Base-by-base conservation (phyloP, 2,329 filamentous ascomycete species). In the Aspergillus pseudoviridinutans region DNA sequence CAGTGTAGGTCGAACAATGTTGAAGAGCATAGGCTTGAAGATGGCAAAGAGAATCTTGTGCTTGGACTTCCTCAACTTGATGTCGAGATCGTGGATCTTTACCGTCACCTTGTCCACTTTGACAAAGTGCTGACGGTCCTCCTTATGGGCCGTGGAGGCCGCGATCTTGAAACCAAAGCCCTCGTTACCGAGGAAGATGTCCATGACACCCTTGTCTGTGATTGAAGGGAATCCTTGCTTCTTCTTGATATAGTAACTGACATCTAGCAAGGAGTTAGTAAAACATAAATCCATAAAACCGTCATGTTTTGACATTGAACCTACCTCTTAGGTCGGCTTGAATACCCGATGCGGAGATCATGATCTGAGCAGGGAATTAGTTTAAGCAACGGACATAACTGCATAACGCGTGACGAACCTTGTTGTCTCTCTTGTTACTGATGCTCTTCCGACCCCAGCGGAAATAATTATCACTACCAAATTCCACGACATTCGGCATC, bases 101-200 rank as follows among this genome's bases (percentile, higher is more conserved):
- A 96, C 90, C 44, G 89, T 82, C 3, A 96, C 89, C 74, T 89
- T 92, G 70, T 96, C 91, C 59, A 97, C 84, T 84, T 96, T 97
- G 84, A 97, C 93, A 78, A 96, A 94, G 74, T 94, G 87, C 67
- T 90, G 85, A 28, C 81, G 79, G 68, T 96, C 92, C 22, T 80
- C 82, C 71, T 87, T 84, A 53, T 93, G 87, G 2, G 91, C 87
- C 50, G 87, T 92, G 56, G 92, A 90, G 66, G 96, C 83, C 71
- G 91, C 90, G 71, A 97, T 86, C 76, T 92, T 92, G 84, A 97
- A 96, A 68, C 88, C 89, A 73, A 99, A 88, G 38, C 94, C 94
- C 47, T 89, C 84, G 32, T 92, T 94, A 27, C 89, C 90, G 55
- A 99, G 84, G 70, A 92, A 85, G 67, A 99, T 87, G 71, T 97